Percentiles rank a stretch among this genome's conserved stretches.
These are phyloP conservation scores for Colletotrichum viniferum DNA, from an alignment of 2,329 filamentous ascomycete genomes.

Conservation along the genomic window DNA sequence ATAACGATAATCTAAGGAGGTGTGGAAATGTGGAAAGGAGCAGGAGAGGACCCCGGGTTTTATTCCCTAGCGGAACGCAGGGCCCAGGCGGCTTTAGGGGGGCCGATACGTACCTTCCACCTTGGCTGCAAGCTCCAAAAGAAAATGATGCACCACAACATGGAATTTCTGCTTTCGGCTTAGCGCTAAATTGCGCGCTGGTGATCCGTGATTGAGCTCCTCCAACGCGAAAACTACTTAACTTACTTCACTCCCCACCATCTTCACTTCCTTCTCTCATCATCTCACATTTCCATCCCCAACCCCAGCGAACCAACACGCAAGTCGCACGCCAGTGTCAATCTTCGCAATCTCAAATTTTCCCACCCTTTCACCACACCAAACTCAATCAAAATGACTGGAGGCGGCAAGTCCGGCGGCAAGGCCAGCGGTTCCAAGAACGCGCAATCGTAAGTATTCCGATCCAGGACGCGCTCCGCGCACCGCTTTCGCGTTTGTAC, in stretches of 20 bases:
- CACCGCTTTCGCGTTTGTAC: background rate
- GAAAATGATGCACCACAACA: slow-evolving; percentile 18
- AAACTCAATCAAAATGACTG: slow-evolving; percentile 88
- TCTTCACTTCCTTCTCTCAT: slow-evolving; percentile 34
- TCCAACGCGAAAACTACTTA: slow-evolving; percentile 61
- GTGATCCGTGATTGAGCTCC: slow-evolving; percentile 56
- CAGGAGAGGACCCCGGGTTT: background rate
- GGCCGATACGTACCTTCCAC: slow-evolving; percentile 3
- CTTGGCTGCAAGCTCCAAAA: background rate
- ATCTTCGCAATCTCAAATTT: slow-evolving; percentile 11
- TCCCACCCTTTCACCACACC: slow-evolving; percentile 31
- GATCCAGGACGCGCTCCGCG: background rate
- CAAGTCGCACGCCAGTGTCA: slow-evolving; percentile 7
- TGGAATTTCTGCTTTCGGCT: slow-evolving; percentile 25
- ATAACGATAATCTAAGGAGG: background rate
- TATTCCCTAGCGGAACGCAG: background rate
- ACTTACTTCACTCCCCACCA: slow-evolving; percentile 51
- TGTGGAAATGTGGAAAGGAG: background rate
- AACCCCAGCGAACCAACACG: slow-evolving; percentile 25
- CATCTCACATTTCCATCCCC: slow-evolving; percentile 33
- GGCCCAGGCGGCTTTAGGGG: background rate
- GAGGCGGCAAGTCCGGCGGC: slow-evolving; percentile 99
- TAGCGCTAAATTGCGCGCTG: slow-evolving; percentile 33
- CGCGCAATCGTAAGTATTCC: slow-evolving; percentile 88
- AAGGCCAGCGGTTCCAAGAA: slow-evolving; percentile 99